Base-by-base conservation (phyloP, 1,284 basidiomycete genomes). In the Irpex rosettiformis region DNA sequence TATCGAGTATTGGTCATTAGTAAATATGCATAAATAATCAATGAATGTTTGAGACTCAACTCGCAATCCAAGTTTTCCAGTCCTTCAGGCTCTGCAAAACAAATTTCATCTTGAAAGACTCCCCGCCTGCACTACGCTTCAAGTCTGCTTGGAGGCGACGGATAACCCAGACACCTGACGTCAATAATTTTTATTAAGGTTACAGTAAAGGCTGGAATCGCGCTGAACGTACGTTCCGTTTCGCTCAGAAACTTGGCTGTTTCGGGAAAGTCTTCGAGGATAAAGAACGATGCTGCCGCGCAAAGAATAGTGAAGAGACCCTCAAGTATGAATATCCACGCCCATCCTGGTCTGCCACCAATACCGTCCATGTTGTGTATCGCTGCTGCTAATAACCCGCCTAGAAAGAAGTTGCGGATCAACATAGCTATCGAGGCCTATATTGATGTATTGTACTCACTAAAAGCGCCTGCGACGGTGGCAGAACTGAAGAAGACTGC, bases 281-380 rank as follows among this genome's bases (percentile, higher is more conserved):
- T 73, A 73, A 77, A 85, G 75, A 81, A 84, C 7, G 82, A 80
- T 0, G 70, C 70, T 10, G 75, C 54, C 1, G 79, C 83, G 48
- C 78, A 75, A 6, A 83, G 22, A 29, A 91, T 75, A 0, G 90
- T 93, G 47, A 82, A 76, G 40, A 91, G 73, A 8, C 89, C 90
- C 71, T 92, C 89, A 3, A 93, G 73, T 60, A 92, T 91, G 71
- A 91, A 89, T 57, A 90, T 88, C 86, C 85, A 87, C 11, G 79
- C 75, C 79, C 80, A 82, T 11, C 73, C 86, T 21, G 80, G 74
- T 64, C 79, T 82, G 28, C 85, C 82, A 2, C 80, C 86, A 25
- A 90, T 68, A 11, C 85, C 85, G 61, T 88, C 73, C 85, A 88
- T 86, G 49, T 89, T 85, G 8, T 77, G 76, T 30, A 89, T 89